Conservation (phyloP, 768 basidiomycete genomes). For the Ramaria sp. region DNA sequence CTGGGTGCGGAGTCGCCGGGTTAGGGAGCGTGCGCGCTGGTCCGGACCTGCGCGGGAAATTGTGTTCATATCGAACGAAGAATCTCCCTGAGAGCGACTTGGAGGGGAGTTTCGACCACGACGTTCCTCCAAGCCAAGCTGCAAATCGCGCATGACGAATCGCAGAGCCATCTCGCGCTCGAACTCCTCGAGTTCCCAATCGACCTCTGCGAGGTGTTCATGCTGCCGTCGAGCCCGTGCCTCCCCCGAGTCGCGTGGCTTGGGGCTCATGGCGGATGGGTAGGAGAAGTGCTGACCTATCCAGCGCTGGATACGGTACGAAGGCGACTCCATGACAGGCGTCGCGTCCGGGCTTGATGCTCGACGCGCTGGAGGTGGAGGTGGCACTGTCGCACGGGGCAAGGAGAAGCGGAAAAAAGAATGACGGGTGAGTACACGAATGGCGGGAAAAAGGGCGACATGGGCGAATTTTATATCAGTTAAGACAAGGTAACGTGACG, state of each 20-base stretch:
- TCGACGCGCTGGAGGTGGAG: neutral
- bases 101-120: neutral
- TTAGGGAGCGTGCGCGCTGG: neutral
- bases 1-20: neutral
- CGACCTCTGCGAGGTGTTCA: neutral
- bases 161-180: conserved; percentile 1
- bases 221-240: neutral
- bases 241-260: neutral
- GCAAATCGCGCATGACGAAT: neutral
- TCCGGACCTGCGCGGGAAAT: too few relatives aligned
- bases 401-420: neutral
- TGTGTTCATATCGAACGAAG: neutral
- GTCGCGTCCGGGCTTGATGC: neutral
- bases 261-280: neutral
- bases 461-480: too few relatives aligned
- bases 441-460: too few relatives aligned
- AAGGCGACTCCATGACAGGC: neutral
- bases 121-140: neutral
- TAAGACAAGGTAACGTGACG: neutral
- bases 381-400: neutral
- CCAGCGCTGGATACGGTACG: neutral
- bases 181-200: conserved; percentile 2
- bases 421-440: neutral
- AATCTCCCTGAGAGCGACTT: neutral
- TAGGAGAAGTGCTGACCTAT: neutral